A percentile compares a stretch with the other conserved stretches of the same genome.
Conservation (phyloP, 1,284 basidiomycete genomes). For the Anthracocystis setariae region DNA sequence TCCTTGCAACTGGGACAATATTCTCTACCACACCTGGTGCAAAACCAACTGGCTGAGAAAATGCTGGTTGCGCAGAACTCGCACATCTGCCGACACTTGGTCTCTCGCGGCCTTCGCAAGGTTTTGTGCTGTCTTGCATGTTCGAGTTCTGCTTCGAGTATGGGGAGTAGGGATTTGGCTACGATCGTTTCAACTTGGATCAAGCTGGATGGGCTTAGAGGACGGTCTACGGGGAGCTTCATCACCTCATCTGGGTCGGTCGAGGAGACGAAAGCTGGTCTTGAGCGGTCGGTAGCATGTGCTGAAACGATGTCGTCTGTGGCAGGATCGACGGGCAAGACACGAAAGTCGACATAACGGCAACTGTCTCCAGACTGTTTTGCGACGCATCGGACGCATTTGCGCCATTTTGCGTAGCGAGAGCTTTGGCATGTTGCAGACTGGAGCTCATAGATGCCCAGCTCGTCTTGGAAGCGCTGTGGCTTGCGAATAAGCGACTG, state of each 20-base stretch:
- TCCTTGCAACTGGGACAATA: slow-evolving; percentile 84
- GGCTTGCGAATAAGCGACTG: neutral
- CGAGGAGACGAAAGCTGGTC: slow-evolving; percentile 22
- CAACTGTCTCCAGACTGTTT: slow-evolving; percentile 38
- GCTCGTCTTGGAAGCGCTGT: slow-evolving; percentile 16
- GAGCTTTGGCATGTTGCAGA: neutral
- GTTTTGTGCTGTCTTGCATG: slow-evolving; percentile 26
- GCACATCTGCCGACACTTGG: slow-evolving; percentile 49
- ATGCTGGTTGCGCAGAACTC: slow-evolving; percentile 92
- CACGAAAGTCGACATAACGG: slow-evolving; percentile 37
- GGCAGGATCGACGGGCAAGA: slow-evolving; percentile 25
- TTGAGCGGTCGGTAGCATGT: neutral
- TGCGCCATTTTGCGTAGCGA: slow-evolving; percentile 24
- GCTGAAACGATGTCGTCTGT: slow-evolving; percentile 8
- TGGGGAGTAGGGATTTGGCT: slow-evolving; percentile 28
- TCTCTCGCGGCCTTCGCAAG: slow-evolving; percentile 39
- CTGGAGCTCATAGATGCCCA: slow-evolving; percentile 30
- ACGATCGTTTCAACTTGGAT: slow-evolving; percentile 14
- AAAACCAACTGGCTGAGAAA: slow-evolving; percentile 89
- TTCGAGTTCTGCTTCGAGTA: slow-evolving; percentile 30
- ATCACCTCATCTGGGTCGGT: slow-evolving; percentile 29
- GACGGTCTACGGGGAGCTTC: slow-evolving; percentile 17
- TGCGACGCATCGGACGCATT: slow-evolving; percentile 31
- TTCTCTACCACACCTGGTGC: slow-evolving; percentile 86
- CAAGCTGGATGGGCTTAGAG: slow-evolving; percentile 12